phyloP scores from a whole-genome alignment of 768 basidiomycete genomes.

The Suillus placidus region DNA sequence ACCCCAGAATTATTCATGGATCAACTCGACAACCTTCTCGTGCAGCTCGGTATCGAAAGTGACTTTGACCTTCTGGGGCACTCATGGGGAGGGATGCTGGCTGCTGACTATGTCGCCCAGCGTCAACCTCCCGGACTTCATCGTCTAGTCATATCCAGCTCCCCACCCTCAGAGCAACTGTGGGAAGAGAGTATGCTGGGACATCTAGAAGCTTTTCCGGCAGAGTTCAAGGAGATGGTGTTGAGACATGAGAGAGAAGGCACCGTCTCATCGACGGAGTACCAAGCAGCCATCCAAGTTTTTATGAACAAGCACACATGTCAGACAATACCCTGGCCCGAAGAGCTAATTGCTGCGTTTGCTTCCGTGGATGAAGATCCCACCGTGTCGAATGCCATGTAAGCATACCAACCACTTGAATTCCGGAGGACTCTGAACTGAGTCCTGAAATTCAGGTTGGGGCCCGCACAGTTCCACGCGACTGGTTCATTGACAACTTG shows the following conservation, averaged over 20 bases:
- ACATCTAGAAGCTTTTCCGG: constrained; percentile 30
- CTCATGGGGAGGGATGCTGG: constrained; percentile 63
- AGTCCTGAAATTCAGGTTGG: constrained; percentile 12
- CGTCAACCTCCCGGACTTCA: constrained; percentile 43
- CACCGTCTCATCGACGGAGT: constrained; percentile 36
- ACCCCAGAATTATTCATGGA: constrained; percentile 52
- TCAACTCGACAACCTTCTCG: constrained; percentile 54
- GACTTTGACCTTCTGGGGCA: constrained; percentile 55
- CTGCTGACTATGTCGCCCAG: constrained; percentile 40
- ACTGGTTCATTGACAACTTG: constrained; percentile 48
- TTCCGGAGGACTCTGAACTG: too few species aligned
- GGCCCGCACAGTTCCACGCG: constrained; percentile 40
- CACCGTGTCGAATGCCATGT: constrained; percentile 39
- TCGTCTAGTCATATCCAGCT: constrained; percentile 37
- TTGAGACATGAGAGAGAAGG: constrained; percentile 37
- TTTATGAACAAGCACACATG: constrained; percentile 41
- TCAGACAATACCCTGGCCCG: constrained; percentile 36
- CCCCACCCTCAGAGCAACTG: constrained; percentile 35
- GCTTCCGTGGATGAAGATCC: constrained; percentile 29
- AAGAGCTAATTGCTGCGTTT: constrained; percentile 34
- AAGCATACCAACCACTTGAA: constrained; percentile 12
- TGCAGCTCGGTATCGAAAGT: constrained; percentile 41
- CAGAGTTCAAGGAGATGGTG: constrained; percentile 29
- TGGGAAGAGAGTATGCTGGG: constrained; percentile 28
- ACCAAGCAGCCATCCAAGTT: constrained; percentile 30